Conservation (phyloP, 441 rosid species). For the Croton setiger region DNA sequence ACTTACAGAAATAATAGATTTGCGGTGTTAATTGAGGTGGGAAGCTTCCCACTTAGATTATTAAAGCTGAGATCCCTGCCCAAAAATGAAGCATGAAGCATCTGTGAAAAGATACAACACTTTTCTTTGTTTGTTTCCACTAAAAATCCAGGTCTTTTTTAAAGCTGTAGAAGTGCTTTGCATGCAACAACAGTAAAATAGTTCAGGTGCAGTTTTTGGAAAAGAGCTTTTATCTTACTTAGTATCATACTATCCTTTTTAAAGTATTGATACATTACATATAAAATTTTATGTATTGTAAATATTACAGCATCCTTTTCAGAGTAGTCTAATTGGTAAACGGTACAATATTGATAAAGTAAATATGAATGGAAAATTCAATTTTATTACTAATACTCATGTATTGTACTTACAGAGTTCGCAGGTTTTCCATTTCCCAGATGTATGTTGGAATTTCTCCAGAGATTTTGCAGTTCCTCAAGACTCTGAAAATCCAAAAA, state of each 20-base stretch:
- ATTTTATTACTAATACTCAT: neutral
- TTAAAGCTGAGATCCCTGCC: conserved; percentile 48
- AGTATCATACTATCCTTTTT: neutral
- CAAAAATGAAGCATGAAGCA: conserved; percentile 9
- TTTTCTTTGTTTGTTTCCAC: neutral
- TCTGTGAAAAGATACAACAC: neutral
- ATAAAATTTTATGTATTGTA: neutral
- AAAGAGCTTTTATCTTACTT: neutral
- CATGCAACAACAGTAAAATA: neutral
- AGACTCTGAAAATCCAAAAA: conserved; percentile 19
- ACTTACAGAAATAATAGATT: conserved; percentile 35
- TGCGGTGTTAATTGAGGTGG: neutral
- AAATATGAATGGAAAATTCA: neutral
- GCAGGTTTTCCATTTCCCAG: conserved; percentile 19
- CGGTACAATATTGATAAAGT: neutral
- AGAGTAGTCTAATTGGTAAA: neutral
- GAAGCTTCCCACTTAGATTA: conserved; percentile 33
- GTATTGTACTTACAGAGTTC: conserved; percentile 24
- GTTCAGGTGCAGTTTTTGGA: neutral
- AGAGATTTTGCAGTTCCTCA: conserved; percentile 31
- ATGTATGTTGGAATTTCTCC: conserved; percentile 31
- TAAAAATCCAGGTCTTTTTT: neutral
- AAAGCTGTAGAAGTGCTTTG: neutral
- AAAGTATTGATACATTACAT: neutral
- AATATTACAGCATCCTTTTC: neutral